These are phyloP conservation scores for Rheum nobile DNA, from an alignment of 148 eudicot genomes.

Conservation along the genomic window DNA sequence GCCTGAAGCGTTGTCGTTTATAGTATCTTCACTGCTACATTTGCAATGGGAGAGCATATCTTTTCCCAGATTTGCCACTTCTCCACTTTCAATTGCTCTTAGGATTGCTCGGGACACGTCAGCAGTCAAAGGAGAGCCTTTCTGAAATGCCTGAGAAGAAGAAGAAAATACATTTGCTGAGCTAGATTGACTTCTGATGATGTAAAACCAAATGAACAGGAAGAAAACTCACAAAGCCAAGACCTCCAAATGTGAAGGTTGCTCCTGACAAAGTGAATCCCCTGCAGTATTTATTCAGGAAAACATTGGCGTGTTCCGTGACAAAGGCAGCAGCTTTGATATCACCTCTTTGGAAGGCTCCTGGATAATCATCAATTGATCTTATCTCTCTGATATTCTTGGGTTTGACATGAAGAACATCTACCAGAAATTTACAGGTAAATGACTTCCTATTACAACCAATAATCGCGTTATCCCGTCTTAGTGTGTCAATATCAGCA, in stretches of 20 bases:
- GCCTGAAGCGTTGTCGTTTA: background rate
- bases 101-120: constrained; percentile 1
- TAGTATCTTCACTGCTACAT: background rate
- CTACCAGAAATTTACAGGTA: constrained; percentile 10
- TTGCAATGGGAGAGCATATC: background rate
- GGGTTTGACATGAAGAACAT: constrained; percentile 16
- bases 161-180: background rate
- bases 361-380: constrained; percentile 17
- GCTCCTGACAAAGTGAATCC: constrained; percentile 23
- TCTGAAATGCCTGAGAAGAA: background rate
- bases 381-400: constrained; percentile 12
- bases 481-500: constrained; percentile 16
- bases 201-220: background rate
- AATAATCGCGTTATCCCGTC: background rate
- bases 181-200: background rate
- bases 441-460: background rate
- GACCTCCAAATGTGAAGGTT: constrained; percentile 24
- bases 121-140: background rate
- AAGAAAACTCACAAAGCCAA: constrained; percentile 23
- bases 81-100: background rate
- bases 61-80: background rate
- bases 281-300: constrained; percentile 25
- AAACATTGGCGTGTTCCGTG: constrained; percentile 25
- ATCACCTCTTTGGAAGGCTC: constrained; percentile 25
- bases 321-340: constrained; percentile 33